Evolutionary conservation across 2,329 filamentous ascomycete genomes (phyloP), one percentile per base, ranked within the genome.

Genomic region (Sporothrix phasma): DNA sequence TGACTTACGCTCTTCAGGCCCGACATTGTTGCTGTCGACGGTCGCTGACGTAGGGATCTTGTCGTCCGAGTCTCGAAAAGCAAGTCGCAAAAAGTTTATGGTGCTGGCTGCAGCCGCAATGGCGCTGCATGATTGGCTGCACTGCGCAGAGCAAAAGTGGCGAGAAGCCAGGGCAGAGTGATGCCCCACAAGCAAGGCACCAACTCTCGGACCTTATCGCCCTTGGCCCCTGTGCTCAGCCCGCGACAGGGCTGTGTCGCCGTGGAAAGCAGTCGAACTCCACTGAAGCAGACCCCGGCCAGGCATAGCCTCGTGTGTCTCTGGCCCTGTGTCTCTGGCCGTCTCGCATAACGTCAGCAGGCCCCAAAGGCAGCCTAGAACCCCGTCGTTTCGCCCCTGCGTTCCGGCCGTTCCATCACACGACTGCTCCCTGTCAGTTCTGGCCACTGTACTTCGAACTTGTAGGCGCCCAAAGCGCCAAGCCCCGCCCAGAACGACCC

Each of bases 1-100:
- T n/a, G 8, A 64, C 64, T 0, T 51, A 66, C 65, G 17, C 37
- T 66, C 46, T 64, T 66, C 2, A 67, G 13, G 13, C 39, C 24
- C 19, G 61, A 63, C 61, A 63, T 63, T 29, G 43, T 63, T 61
- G 54, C 7, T 13, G 37, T 24, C 53, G 37, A 19, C 2, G 10
- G 17, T 43, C 4, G 24, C 15, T 19, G 29, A 24, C 31, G 34
- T 3, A 10, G 11, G 34, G 7, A 13, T n/a, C 34, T 29, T 39
- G 24, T 54, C 31, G 51, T 26, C 8, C 34, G 54, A 29, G 26
- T 5, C 34, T 34, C n/a, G 31, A 11, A n/a, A 51, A 54, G 17
- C 31, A 56, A 56, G 11, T 39, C 26, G 29, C 24, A 5, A 54
- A 56, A 24, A 56, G 34, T 19, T 39, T 39, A 39, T 15, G 31